Base-by-base conservation (phyloP, 2,329 filamentous ascomycete genomes). In the Annulohypoxylon truncatum region DNA sequence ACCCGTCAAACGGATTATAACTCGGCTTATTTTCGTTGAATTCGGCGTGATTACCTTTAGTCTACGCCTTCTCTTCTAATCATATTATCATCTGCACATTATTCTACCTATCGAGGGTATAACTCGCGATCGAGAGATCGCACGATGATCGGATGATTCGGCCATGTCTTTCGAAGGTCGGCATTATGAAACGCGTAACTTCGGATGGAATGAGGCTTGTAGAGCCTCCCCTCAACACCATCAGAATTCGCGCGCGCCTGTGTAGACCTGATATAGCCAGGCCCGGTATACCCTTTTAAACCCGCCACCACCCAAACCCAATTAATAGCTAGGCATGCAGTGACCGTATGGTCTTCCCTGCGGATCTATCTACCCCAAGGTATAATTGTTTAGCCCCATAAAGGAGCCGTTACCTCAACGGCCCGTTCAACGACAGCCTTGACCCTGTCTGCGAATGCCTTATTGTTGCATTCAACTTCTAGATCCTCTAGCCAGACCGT, bases 401-500 rank as follows among this genome's bases (percentile, higher is more conserved):
- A 83, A 47, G 92, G 91, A 48, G 92, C 92, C 12, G 94, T 92
- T 24, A 94, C 92, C 82, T 97, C 94, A 2, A 95, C 90, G 0
- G 92, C 94, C 71, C 94, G 86, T 78, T 98, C 95, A 9, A 97
- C 92, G 7, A 99, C 93, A 0, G 93, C 93, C 72, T 91, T 87
- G 4, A 99, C 92, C 63, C 96, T 85, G 78, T 97, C 95, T 48
- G 89, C 89, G 75, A 97, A 87, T 15, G 93, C 88, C 68, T 89
- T 88, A 69, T 93, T 93, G 58, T 82, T 82, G 77, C 93, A 96
- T 79, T 98, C 96, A 3, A 99, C 92, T 72, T 97, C 93, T 46
- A 98, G 80, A 71, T 92, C 89, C 83, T 98, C 96, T 38, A 99
- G 82, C 94, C 95, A 98, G 5, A 99, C 90, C 67, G 89, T 92